A percentile compares a stretch with the other conserved stretches of the same genome.
phyloP scores from a whole-genome alignment of 2,329 filamentous ascomycete genomes.

The Myriosclerotinia scirpicola region DNA sequence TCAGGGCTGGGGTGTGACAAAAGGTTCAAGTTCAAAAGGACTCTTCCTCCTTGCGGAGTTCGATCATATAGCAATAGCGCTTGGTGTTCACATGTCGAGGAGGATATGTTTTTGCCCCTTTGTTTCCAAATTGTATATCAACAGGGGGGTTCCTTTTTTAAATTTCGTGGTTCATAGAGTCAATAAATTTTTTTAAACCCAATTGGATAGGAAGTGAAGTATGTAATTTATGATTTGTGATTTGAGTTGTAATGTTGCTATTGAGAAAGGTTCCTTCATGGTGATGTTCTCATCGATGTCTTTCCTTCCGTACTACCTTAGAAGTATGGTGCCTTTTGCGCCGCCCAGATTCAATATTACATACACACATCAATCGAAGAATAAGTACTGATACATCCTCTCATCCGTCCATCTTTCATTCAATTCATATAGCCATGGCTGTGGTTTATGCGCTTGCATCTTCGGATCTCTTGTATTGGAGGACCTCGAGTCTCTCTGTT shows the following conservation, averaged over 20 bases:
- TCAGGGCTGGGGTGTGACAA: too few species aligned
- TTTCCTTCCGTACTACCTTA: neutral
- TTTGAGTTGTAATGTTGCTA: neutral
- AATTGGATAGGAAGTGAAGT: neutral
- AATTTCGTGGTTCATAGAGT: too few species aligned
- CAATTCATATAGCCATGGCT: neutral
- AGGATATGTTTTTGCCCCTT: too few species aligned
- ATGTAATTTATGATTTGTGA: neutral
- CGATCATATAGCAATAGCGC: too few species aligned
- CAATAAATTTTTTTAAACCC: neutral
- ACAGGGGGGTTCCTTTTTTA: too few species aligned
- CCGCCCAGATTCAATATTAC: slow-evolving; percentile 9
- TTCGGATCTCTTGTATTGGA: slow-evolving; percentile 19
- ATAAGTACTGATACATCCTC: slow-evolving; percentile 17
- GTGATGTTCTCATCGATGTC: neutral
- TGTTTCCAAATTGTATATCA: too few species aligned
- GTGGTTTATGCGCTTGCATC: slow-evolving; percentile 12
- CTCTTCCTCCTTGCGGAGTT: too few species aligned
- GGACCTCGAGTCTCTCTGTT: slow-evolving; percentile 27
- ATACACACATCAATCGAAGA: slow-evolving; percentile 14
- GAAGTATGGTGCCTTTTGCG: slow-evolving; percentile 9
- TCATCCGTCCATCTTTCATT: slow-evolving; percentile 15
- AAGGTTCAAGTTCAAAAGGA: too few species aligned
- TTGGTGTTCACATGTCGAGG: too few species aligned
- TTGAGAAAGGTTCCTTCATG: slow-evolving; percentile 1